A percentile compares a stretch with the other conserved stretches of the same genome.
Conservation (phyloP, 1,284 basidiomycete genomes). For the Blastosporella zonata region DNA sequence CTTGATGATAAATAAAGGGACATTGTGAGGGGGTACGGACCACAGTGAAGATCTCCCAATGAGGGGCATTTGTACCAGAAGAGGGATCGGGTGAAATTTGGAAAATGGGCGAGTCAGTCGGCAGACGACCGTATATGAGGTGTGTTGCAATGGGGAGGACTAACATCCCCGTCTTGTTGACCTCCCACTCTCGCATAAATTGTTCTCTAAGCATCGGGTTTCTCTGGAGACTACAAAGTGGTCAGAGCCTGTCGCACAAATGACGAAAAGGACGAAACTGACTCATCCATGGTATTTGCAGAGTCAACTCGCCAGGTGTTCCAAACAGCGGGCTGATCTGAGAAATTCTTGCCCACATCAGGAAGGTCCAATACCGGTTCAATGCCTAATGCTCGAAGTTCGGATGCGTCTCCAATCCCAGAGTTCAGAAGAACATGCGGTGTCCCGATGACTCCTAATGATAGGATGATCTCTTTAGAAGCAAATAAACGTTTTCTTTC, state of each 20-base stretch:
- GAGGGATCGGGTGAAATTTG: slow-evolving; percentile 14
- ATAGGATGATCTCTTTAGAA: slow-evolving; percentile 21
- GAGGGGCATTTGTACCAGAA: slow-evolving; percentile 16
- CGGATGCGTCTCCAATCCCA: slow-evolving; percentile 25
- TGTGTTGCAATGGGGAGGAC: slow-evolving; percentile 11
- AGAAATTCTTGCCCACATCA: slow-evolving; percentile 24
- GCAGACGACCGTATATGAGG: slow-evolving; percentile 17
- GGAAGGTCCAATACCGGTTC: slow-evolving; percentile 20
- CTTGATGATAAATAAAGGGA: no score
- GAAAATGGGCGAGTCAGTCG: slow-evolving; percentile 16
- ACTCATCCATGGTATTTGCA: slow-evolving; percentile 15
- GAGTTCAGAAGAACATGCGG: slow-evolving; percentile 28
- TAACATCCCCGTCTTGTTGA: slow-evolving; percentile 14
- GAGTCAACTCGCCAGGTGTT: slow-evolving; percentile 18
- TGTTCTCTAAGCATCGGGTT: slow-evolving; percentile 8
- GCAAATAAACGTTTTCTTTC: not conserved
- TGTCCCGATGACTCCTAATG: slow-evolving; percentile 25
- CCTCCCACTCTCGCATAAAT: slow-evolving; percentile 17
- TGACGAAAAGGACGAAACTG: not conserved
- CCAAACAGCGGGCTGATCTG: slow-evolving; percentile 12
- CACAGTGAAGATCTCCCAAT: slow-evolving; percentile 17
- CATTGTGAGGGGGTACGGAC: slow-evolving; percentile 1
- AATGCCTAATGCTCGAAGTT: slow-evolving; percentile 22
- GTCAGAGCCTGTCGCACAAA: not conserved
- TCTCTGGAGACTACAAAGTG: not conserved